These are phyloP conservation scores for Crepidotus variabilis DNA, from an alignment of 768 basidiomycete genomes.

Conservation along the genomic window DNA sequence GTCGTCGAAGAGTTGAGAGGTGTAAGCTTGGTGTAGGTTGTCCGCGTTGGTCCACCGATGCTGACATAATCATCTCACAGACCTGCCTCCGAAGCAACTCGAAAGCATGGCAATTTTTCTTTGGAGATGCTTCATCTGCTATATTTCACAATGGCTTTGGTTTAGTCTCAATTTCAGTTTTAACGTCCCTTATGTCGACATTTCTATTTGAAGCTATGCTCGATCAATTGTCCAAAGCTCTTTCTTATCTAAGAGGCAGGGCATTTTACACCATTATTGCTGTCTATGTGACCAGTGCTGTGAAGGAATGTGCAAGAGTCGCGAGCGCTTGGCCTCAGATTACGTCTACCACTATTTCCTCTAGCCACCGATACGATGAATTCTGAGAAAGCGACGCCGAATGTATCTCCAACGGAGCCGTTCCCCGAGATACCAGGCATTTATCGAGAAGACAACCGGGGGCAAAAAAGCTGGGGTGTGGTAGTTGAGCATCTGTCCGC, in stretches of 20 bases:
- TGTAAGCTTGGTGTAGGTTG: constrained; percentile 3
- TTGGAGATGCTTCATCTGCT: not conserved
- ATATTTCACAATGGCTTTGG: too few relatives aligned
- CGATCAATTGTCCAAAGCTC: too few relatives aligned
- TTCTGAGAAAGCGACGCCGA: not conserved
- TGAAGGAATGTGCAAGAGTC: too few relatives aligned
- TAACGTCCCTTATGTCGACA: too few relatives aligned
- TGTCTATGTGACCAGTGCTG: too few relatives aligned
- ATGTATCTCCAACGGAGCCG: not conserved
- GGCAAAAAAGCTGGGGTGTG: not conserved
- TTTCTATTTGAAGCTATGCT: too few relatives aligned
- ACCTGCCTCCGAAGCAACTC: not conserved
- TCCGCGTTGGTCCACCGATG: not conserved
- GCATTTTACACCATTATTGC: too few relatives aligned
- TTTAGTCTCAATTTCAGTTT: too few relatives aligned
- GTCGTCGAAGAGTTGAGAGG: not conserved
- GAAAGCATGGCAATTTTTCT: not conserved
- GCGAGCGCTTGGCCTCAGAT: too few relatives aligned
- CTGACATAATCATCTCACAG: not conserved
- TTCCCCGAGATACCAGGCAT: not conserved
- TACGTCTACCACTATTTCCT: too few relatives aligned
- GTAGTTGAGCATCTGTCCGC: not conserved
- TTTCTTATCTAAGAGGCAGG: too few relatives aligned
- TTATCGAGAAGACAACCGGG: not conserved
- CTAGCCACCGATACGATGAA: not conserved